phyloP scores from a whole-genome alignment of 805 yeast genomes.

The Metschnikowia gelsemii region DNA sequence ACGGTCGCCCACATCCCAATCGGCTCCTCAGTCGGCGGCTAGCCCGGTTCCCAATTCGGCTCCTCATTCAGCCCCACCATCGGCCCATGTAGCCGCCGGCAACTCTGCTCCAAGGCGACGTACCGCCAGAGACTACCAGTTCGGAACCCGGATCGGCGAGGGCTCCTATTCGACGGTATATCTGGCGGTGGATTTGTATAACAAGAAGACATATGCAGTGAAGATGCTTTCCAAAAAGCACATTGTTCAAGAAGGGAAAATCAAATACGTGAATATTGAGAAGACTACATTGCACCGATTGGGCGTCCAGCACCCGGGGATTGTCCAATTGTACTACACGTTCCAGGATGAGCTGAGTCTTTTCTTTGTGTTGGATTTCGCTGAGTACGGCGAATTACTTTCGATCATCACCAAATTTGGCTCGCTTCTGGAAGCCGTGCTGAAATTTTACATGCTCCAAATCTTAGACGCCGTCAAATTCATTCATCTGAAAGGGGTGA shows the following conservation, averaged over 20 bases:
- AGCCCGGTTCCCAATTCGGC: neutral
- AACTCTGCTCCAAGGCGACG: slow-evolving; percentile 12
- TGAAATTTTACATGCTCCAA: slow-evolving; percentile 81
- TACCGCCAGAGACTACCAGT: slow-evolving; percentile 82
- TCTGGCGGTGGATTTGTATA: slow-evolving; percentile 76
- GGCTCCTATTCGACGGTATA: slow-evolving; percentile 95
- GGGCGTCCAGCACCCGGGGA: slow-evolving; percentile 89
- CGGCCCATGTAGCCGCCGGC: neutral
- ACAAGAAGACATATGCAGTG: slow-evolving; percentile 79
- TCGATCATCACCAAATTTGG: slow-evolving; percentile 77
- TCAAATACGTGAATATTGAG: slow-evolving; percentile 94
- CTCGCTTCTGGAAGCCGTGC: slow-evolving; percentile 68
- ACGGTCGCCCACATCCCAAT: no score
- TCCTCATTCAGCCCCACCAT: neutral
- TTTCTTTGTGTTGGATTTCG: slow-evolving; percentile 90
- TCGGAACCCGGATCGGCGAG: slow-evolving; percentile 87
- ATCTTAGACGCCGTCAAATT: slow-evolving; percentile 86
- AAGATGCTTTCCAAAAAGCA: slow-evolving; percentile 90
- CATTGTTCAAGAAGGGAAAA: slow-evolving; percentile 90
- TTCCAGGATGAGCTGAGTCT: slow-evolving; percentile 88
- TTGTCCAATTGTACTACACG: slow-evolving; percentile 86
- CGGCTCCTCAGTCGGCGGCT: neutral
- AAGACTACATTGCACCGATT: slow-evolving; percentile 83
- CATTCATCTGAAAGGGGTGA: slow-evolving; percentile 85
- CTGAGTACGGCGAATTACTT: slow-evolving; percentile 91